Base-by-base conservation (phyloP, 768 basidiomycete species). In the Leccinum subgranulosum region DNA sequence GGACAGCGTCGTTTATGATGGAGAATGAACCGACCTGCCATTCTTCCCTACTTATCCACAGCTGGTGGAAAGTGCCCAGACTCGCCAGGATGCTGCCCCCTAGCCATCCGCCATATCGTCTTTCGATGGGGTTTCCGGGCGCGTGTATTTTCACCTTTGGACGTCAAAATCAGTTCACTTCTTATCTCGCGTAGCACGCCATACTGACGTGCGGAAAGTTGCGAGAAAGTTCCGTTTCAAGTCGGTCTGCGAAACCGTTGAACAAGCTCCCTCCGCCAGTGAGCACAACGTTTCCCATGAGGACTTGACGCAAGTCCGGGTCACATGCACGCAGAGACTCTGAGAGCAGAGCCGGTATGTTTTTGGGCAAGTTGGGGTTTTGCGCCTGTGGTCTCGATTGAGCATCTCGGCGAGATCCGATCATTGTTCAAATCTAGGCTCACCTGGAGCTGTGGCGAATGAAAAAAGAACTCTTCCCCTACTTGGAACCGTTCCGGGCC, bases 1-100 rank as follows among this genome's bases (percentile, higher is more conserved):
- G 33, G 56, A 48, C 47, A 52, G 43, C 27, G 6, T 19, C 41
- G 27, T 41, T 56, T 19, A 29, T 29, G 49, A 58, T 48, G 27
- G 2, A 8, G 55, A 60, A 52, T 10, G 11, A 49, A 70, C 84
- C 45, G 58, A 91, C 92, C 83, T 91, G 84, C 88, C 92, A 95
- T 66, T 96, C 94, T 71, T 94, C 93, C 66, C 79, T 84, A 73
- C 92, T 93, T 67, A 96, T 94, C 94, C 94, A 95, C 51, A 95
- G 77, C 64, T 96, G 96, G 70, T 99, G 97, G 81, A 98, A 99
- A 15, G 95, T 98, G 23, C 97, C 97, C 67, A 98, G 75, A 67
- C 91, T 94, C 1, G 90, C 95, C 49, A 98, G 78, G 65, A 98
- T 96, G 62, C 91, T 94, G 28, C 96, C 97, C 11, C 97, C 97